Base-by-base conservation (phyloP, 2,329 filamentous ascomycete genomes). In the Hortaea sp. region DNA sequence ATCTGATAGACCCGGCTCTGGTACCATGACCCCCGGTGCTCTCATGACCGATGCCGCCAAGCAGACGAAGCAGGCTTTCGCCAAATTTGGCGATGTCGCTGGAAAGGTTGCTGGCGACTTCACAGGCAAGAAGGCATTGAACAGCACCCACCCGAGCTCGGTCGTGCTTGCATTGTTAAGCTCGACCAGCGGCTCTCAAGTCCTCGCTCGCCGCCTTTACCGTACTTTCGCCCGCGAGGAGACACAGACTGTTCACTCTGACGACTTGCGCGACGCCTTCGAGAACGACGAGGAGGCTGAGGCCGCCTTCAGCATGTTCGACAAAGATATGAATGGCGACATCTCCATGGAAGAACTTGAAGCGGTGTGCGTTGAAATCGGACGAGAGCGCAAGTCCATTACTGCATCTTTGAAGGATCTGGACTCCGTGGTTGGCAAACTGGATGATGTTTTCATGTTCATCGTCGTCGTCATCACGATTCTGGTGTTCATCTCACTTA, bases 281-380 rank as follows among this genome's bases (percentile, higher is more conserved):
- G 77, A 84, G 7, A 85, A 82, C 27, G 76, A 83, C 12, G 89
- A 95, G 10, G 90, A 95, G 61, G 87, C 88, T 0, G 84, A 92
- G 45, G 85, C 85, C 2, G 89, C 89, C 0, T 95, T 97, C 59
- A 74, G 75, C 56, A 89, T 95, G 73, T 95, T 95, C 56, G 90
- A 97, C 68, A 94, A 92, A 62, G 90, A 97, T 58, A 79, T 95
- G 70, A 97, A 97, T 53, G 90, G 89, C 4, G 90, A 97, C 59
- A 94, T 95, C 42, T 94, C 86, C 0, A 88, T 95, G 78, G 88
- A 95, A 59, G 90, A 95, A 63, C 77, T 97, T 20, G 89, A 95
- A 65, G 81, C 86, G 20, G 88, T 94, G 27, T 94, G 88, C 66
- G 89, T 94, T 43, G 90, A 97, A 61, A 92, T 95, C 53, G 88